Evolutionary conservation across 2,329 filamentous ascomycete species (phyloP), one percentile per base, ranked within the genome.

Genomic region (Ophiostoma quercus): DNA sequence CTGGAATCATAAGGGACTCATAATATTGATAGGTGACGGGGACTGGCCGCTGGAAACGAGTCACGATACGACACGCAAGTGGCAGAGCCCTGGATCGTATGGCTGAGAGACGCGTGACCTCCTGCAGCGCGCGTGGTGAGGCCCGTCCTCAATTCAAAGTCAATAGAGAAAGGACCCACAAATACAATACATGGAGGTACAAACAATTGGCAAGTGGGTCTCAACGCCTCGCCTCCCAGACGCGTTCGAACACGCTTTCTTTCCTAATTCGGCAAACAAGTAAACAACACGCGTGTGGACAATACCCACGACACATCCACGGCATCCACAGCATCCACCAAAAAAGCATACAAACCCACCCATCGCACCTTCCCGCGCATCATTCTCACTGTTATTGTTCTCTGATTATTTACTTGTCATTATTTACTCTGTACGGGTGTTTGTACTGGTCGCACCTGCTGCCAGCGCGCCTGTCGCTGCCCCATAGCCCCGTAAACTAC

Each of bases 251-350:
- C 72, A 72, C 71, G 71, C 71, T 43, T 37, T 57, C 22, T 73
- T 73, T 73, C 73, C 73, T 66, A 73, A 73, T 71, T 39, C 5
- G 68, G 73, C 41, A 69, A 70, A 41, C 47, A 62, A 70, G 73
- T 74, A 74, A 74, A 74, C 73, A 74, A 74, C 63, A 69, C 72
- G 73, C 73, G 72, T 57, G 69, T 69, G 67, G 71, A 71, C 67
- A 47, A 47, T 47, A 47, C 19, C 43, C 43, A 47, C 43, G 43
- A 47, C 43, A 47, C 43, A 47, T 19, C 41, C 43, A 47, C 16
- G 19, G 19, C 43, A 70, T 43, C 29, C 57, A 34, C 60, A 14
- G 9, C 51, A 29, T 62, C 57, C 57, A 62, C 57, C 57, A 62
- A 62, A 62, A 62, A 62, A 19, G 57, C 57, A 62, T 62, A 7